Base-by-base conservation (phyloP, 345 rosid genomes). In the Cochlearia excelsa region DNA sequence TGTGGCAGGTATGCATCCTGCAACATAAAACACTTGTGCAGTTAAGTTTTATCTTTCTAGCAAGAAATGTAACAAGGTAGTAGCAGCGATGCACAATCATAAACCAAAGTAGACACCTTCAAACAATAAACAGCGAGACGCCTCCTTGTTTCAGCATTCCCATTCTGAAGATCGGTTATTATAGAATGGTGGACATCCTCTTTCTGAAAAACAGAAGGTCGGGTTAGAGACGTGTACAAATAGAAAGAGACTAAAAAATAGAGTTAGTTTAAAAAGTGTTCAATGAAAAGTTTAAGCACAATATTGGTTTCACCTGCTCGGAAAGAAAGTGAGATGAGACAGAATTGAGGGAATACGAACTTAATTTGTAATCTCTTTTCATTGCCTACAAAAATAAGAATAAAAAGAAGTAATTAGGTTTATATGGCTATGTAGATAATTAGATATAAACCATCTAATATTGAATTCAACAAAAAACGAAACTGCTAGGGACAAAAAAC, bases 1-100 rank as follows among this genome's bases (percentile, higher is more conserved):
- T 93, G 99, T 27, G 99, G 99, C 44, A 93, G 95, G 77, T 93
- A 93, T 52, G 99, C 99, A 82, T 93, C 99, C 99, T 93, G 79
- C 71, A 16, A 16, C 75, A 57, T 52, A 52, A 51, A 69, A 72
- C 37, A 26, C 34, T 47, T 10, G 63, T 38, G 38, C 45, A 39
- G 41, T 64, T 57, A 57, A 33, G 59, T 53, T 69, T 31, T 9
- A 48, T 7, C n/a, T 27, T 50, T 54, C 9, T 41, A 16, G 23
- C 23, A 16, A 16, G 23, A 16, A 16, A 16, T 16, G 23, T 16
- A 16, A 16, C 23, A 16, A 16, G 23, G 23, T 16, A 16, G 23
- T 16, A 16, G 23, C 23, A 16, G 23, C 23, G 23, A 16, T 16
- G 23, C 23, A 16, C 23, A 16, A 16, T 35, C 37, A 70, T 49